phyloP scores from a whole-genome alignment of 1,139 yeast genomes.

The Candida buenavistaensis region DNA sequence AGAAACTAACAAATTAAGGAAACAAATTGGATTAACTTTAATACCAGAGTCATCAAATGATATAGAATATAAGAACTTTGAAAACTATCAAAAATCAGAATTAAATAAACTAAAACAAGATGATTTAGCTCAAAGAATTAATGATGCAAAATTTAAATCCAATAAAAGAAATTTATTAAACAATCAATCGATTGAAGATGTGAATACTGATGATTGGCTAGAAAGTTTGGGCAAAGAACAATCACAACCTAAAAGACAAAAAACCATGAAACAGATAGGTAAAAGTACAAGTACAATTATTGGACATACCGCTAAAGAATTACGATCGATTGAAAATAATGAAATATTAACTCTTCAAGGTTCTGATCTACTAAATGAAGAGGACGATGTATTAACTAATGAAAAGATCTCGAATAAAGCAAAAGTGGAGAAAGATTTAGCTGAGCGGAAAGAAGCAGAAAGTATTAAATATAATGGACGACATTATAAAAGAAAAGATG shows the following conservation, averaged over 20 bases:
- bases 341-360: conserved; percentile 70
- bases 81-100: conserved; percentile 15
- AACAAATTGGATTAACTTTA: conserved; percentile 30
- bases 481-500: conserved; percentile 15
- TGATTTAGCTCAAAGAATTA: conserved; percentile 16
- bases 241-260: conserved; percentile 6
- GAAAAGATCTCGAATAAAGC: conserved; percentile 35
- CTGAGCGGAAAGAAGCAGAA: conserved; percentile 26
- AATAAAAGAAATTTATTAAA: conserved; percentile 3
- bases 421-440: conserved; percentile 23
- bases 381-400: conserved; percentile 45
- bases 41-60: conserved; percentile 18
- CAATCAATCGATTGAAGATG: conserved; percentile 22
- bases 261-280: conserved; percentile 5
- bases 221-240: conserved; percentile 18
- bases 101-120: conserved; percentile 13
- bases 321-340: conserved; percentile 40
- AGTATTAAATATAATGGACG: conserved; percentile 27
- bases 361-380: conserved; percentile 48
- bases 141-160: conserved; percentile 13
- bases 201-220: conserved; percentile 44
- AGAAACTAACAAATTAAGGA: conserved; percentile 40
- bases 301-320: conserved; percentile 44
- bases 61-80: conserved; percentile 16
- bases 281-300: conserved; percentile 29